Evolutionary conservation across 257 asterid genomes (phyloP).

Genomic region (Linaria vulgaris): DNA sequence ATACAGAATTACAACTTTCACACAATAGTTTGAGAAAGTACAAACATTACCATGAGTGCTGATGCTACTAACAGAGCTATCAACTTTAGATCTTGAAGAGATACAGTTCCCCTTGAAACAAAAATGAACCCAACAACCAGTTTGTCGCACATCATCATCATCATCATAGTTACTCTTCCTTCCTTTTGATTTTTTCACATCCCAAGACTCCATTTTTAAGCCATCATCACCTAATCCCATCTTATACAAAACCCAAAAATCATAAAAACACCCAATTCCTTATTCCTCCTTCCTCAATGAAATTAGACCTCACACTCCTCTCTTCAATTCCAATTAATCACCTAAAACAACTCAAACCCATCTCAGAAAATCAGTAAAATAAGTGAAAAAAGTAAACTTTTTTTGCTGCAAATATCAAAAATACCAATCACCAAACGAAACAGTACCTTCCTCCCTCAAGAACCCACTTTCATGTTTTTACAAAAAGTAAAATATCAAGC

Average conservation of each 20-base stretch:
- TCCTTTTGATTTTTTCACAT: constrained; percentile 47
- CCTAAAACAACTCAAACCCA: constrained; percentile 26
- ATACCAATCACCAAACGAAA: no score
- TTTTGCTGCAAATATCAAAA: no score
- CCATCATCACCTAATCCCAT: constrained; percentile 58
- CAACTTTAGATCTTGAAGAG: constrained; percentile 69
- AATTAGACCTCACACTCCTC: constrained; percentile 21
- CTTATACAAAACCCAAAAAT: constrained; percentile 25
- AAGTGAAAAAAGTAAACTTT: neutral
- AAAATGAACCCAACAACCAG: constrained; percentile 54
- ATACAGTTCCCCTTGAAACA: constrained; percentile 53
- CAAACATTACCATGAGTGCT: constrained; percentile 47
- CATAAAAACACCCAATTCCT: constrained; percentile 11
- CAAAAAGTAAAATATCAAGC: constrained; percentile 7
- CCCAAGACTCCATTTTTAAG: constrained; percentile 50
- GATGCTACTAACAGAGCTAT: constrained; percentile 55
- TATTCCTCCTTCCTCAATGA: constrained; percentile 14
- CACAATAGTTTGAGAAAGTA: constrained; percentile 10
- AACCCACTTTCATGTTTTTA: constrained; percentile 27
- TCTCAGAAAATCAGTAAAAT: constrained; percentile 28
- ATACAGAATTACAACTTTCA: constrained; percentile 2
- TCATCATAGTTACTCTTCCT: constrained; percentile 32
- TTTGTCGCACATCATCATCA: constrained; percentile 35
- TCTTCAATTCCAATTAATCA: constrained; percentile 26
- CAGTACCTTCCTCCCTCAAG: constrained; percentile 19